phyloP scores from a whole-genome alignment of 495 filamentous ascomycete species.

The Neurospora africana region DNA sequence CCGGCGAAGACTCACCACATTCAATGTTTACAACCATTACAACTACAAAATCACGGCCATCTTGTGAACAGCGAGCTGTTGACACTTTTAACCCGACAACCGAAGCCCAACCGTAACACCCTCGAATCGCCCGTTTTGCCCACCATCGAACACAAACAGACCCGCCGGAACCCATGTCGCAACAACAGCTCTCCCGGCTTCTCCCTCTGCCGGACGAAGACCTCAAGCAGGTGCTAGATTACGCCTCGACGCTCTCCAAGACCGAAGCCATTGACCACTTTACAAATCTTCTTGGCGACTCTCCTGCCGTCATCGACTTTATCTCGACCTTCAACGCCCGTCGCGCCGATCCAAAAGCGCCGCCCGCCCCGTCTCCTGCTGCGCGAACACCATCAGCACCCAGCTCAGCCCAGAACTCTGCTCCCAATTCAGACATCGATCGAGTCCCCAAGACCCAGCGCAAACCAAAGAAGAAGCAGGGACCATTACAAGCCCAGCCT shows the following conservation, averaged over 20 bases:
- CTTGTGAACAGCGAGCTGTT: too few relatives aligned
- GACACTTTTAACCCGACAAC: too few relatives aligned
- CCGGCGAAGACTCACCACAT: neutral
- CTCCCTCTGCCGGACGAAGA: conserved; percentile 78
- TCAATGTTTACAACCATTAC: neutral
- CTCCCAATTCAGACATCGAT: conserved; percentile 10
- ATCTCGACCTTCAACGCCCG: conserved; percentile 82
- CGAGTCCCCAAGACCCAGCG: conserved; percentile 17
- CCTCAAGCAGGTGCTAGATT: conserved; percentile 69
- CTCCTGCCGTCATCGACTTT: conserved; percentile 76
- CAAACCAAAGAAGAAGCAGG: conserved; percentile 47
- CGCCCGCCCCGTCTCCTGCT: neutral
- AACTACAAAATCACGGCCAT: neutral
- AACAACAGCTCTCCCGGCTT: conserved; percentile 62
- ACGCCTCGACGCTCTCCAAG: conserved; percentile 59
- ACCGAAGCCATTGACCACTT: conserved; percentile 72
- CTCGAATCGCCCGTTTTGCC: neutral
- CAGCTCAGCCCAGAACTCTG: conserved; percentile 13
- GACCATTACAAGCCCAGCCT: conserved; percentile 48
- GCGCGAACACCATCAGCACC: conserved; percentile 5
- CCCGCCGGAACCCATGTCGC: conserved; percentile 33
- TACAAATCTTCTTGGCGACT: conserved; percentile 79
- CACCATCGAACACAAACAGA: neutral
- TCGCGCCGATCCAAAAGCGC: conserved; percentile 37
- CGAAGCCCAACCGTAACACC: neutral